phyloP scores from a whole-genome alignment of 1,284 basidiomycete species.

The Rhodotorula sp. region DNA sequence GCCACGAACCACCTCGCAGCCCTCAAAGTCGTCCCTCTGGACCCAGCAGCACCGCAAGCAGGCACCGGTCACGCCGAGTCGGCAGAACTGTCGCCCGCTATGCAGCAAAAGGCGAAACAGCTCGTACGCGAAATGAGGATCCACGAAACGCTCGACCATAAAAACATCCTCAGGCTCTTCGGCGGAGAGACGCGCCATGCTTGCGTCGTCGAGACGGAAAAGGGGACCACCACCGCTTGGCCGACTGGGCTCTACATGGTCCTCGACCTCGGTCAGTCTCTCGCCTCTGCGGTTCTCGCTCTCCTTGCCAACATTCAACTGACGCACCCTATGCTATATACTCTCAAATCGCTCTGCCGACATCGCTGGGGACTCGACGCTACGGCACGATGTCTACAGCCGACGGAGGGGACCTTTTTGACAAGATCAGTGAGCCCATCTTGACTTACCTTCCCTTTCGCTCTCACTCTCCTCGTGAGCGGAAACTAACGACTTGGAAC shows the following conservation, averaged over 20 bases:
- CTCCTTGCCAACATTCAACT: background rate
- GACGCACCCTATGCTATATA: too few relatives aligned
- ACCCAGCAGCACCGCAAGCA: background rate
- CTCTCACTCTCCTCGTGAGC: background rate
- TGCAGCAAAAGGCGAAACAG: slow-evolving; percentile 63
- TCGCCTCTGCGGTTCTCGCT: background rate
- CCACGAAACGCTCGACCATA: slow-evolving; percentile 76
- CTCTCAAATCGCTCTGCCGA: too few relatives aligned
- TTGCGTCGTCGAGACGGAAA: slow-evolving; percentile 1
- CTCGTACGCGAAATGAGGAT: slow-evolving; percentile 92
- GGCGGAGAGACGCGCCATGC: slow-evolving; percentile 64
- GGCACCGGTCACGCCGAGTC: background rate
- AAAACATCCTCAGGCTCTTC: slow-evolving; percentile 75
- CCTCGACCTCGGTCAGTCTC: slow-evolving; percentile 60
- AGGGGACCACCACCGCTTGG: slow-evolving; percentile 51
- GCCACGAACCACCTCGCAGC: slow-evolving; percentile 59
- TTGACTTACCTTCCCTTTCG: background rate
- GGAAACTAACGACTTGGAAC: background rate
- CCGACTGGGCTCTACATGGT: slow-evolving; percentile 86
- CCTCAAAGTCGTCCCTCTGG: slow-evolving; percentile 71
- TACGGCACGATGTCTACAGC: slow-evolving; percentile 56
- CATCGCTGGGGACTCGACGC: background rate
- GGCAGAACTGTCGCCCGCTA: slow-evolving; percentile 53
- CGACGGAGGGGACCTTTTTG: slow-evolving; percentile 91
- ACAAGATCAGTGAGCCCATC: slow-evolving; percentile 77